Conservation (phyloP, 2,329 filamentous ascomycete species). For the Aspergillus unguis region DNA sequence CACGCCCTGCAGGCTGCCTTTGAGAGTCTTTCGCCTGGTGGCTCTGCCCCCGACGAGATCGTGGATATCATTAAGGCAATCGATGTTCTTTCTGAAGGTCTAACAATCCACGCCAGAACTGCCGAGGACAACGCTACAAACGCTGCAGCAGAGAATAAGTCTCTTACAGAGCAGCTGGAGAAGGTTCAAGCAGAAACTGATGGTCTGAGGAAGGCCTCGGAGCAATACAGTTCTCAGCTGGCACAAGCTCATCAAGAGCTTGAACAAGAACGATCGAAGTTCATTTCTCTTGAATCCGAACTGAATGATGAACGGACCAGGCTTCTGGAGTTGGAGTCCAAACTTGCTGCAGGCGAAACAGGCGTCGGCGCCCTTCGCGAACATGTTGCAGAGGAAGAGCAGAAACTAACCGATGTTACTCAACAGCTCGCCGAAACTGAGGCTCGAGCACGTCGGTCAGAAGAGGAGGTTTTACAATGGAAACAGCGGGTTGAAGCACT, state of each 20-base stretch:
- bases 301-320: slow-evolving; percentile 67
- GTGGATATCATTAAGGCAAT: slow-evolving; percentile 60
- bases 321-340: slow-evolving; percentile 63
- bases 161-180: slow-evolving; percentile 53
- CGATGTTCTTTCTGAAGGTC: slow-evolving; percentile 55
- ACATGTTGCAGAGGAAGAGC: slow-evolving; percentile 72
- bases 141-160: slow-evolving; percentile 62
- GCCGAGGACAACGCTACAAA: slow-evolving; percentile 59
- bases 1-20: slow-evolving; percentile 59
- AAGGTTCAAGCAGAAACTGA: slow-evolving; percentile 59
- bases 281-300: slow-evolving; percentile 48
- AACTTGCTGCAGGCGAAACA: slow-evolving; percentile 77
- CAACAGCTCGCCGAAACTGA: slow-evolving; percentile 71
- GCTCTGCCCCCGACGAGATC: slow-evolving; percentile 55
- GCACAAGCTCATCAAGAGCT: slow-evolving; percentile 56
- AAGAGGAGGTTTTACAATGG: slow-evolving; percentile 69
- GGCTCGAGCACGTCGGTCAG: slow-evolving; percentile 70
- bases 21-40: slow-evolving; percentile 55
- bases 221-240: slow-evolving; percentile 51
- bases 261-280: slow-evolving; percentile 47
- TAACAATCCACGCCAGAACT: slow-evolving; percentile 59
- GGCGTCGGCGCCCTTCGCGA: slow-evolving; percentile 76
- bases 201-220: slow-evolving; percentile 51
- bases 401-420: slow-evolving; percentile 62
- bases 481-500: slow-evolving; percentile 55